These are phyloP conservation scores for Xylaria sp. DNA, from an alignment of 495 filamentous ascomycete genomes.

Conservation along the genomic window DNA sequence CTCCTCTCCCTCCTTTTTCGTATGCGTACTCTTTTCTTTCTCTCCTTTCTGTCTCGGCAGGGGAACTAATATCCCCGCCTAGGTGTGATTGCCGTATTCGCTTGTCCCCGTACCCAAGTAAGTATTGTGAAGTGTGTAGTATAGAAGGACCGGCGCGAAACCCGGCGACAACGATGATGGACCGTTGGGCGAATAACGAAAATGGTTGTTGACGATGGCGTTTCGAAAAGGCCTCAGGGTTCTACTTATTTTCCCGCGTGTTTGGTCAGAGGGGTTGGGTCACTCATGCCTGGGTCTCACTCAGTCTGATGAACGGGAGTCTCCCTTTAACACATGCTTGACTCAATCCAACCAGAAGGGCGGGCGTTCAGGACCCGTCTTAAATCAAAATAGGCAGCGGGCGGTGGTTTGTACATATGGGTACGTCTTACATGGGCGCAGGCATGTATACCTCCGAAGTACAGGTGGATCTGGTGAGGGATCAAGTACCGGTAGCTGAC, in stretches of 20 bases:
- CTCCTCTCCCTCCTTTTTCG: background rate
- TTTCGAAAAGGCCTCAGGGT: constrained; percentile 17
- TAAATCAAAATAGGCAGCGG: constrained; percentile 10
- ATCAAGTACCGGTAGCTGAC: background rate
- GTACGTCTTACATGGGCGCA: constrained; percentile 12
- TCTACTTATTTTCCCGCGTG: constrained; percentile 1
- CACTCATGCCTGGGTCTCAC: constrained; percentile 1
- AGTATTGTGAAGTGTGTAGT: background rate
- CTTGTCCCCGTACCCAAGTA: background rate
- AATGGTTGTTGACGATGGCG: constrained; percentile 12
- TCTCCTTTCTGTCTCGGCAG: background rate
- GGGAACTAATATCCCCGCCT: background rate
- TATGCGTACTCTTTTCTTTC: background rate
- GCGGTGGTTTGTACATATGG: constrained; percentile 15
- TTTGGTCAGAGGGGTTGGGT: background rate
- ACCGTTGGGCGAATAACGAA: background rate
- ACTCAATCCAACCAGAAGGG: constrained; percentile 3
- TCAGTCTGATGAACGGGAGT: constrained; percentile 9
- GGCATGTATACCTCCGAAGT: background rate
- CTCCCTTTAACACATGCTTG: constrained; percentile 5
- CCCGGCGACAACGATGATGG: background rate
- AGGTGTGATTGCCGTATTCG: background rate
- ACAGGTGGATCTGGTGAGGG: constrained; percentile 11
- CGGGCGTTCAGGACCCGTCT: background rate
- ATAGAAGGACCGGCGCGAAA: background rate